Base-by-base conservation (phyloP, 2,329 filamentous ascomycete genomes). In the Biscogniauxia marginata region DNA sequence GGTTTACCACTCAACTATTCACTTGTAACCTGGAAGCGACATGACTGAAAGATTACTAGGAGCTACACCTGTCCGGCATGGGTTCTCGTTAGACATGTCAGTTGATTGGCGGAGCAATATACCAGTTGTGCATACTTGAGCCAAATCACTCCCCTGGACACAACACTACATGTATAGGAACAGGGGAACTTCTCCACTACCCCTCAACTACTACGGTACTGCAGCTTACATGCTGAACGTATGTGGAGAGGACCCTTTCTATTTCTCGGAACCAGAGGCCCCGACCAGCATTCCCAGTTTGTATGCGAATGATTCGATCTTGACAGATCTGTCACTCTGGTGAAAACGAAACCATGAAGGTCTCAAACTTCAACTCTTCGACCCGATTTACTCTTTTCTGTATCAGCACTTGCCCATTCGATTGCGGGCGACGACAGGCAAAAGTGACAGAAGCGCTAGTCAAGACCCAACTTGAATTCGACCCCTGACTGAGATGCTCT, bases 191-290 rank as follows among this genome's bases (percentile, higher is more conserved):
- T 16, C n/a, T 39, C 30, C 30, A 16, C 30, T 52, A 50, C 23
- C 49, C 48, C 49, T 49, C 45, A 49, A 52, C 50, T 49, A 46
- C 49, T 52, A 53, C 51, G 7, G 53, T 19, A 55, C 48, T 19
- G 24, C 39, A 19, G 44, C 49, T 45, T 30, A 11, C 50, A 39
- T 21, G 39, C 49, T 18, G 20, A 46, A 9, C 30, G n/a, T n/a
- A n/a, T 9, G 30, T 25, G 53, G 53, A 18, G 54, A 50, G 21
- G 7, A 39, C 8, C 13, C 16, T 39, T 51, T 46, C 30, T 49
- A 16, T 22, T 20, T 45, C 43, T 58, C 61, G 61, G 61, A 63
- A 23, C 53, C 53, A 63, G 56, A 57, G 52, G 53, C 48, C 54
- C 61, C 58, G 61, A 50, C 48, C 13, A n/a, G 52, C 48, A 39